Evolutionary conservation across 2,329 filamentous ascomycete species (phyloP).

Genomic region (Furcasterigmium furcatum): DNA sequence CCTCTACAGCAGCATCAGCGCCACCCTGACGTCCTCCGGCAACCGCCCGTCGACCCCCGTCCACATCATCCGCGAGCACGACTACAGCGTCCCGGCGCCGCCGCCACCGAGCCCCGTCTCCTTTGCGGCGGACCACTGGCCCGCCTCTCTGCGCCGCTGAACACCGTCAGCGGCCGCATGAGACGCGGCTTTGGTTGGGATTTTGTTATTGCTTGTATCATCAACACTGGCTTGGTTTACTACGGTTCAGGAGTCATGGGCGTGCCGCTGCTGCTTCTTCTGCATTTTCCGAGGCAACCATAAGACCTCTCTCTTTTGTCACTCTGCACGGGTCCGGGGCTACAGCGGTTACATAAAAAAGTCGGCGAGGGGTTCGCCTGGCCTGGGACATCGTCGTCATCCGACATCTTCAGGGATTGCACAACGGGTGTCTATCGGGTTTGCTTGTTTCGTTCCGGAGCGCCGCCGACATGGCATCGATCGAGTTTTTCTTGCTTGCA

Average conservation of each 20-base stretch:
- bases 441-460: neutral
- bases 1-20: slow-evolving; percentile 50
- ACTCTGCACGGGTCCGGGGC: neutral
- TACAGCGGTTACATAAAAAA: neutral
- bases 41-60: slow-evolving; percentile 41
- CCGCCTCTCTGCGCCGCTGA: slow-evolving; percentile 30
- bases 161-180: neutral
- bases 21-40: slow-evolving; percentile 43
- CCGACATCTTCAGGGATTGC: neutral
- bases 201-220: neutral
- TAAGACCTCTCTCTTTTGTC: slow-evolving; percentile 1
- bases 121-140: slow-evolving; percentile 56
- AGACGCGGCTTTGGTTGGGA: too few species aligned
- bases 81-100: slow-evolving; percentile 63
- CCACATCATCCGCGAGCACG: slow-evolving; percentile 51
- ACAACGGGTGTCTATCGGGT: neutral
- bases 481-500: too few species aligned
- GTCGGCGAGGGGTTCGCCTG: neutral
- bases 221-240: neutral
- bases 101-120: slow-evolving; percentile 63
- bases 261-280: neutral
- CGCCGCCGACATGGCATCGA: neutral
- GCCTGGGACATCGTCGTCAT: neutral
- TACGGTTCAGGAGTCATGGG: neutral
- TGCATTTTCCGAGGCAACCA: neutral